A percentile compares a stretch with the other conserved stretches of the same genome.
Evolutionary conservation across 305 asterid genomes (phyloP).

Genomic region (Galium porrigens): DNA sequence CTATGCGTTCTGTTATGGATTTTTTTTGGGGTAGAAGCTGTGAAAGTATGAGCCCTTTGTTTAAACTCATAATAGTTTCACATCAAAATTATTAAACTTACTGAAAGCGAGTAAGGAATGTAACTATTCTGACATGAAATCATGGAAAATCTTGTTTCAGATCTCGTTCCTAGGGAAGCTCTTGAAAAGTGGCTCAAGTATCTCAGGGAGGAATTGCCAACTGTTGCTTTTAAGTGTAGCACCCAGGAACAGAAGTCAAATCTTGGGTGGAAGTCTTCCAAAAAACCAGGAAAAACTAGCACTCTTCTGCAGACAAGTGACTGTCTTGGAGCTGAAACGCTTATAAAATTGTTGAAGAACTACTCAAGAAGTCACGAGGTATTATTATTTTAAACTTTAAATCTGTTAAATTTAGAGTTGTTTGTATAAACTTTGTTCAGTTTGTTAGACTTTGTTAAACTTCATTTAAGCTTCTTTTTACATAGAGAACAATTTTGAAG

Average conservation of each 20-base stretch:
- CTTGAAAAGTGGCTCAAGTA: conserved; percentile 90
- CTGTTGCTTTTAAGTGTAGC: conserved; percentile 60
- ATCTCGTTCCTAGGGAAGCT: conserved; percentile 89
- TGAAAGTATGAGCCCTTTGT: too few relatives aligned
- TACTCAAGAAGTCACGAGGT: conserved; percentile 85
- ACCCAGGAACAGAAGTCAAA: conserved; percentile 89
- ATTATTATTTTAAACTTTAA: neutral
- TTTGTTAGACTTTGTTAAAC: too few relatives aligned
- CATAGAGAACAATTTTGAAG: neutral
- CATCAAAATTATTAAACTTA: neutral
- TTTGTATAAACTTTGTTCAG: neutral
- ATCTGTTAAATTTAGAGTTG: too few relatives aligned
- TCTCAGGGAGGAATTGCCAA: conserved; percentile 66
- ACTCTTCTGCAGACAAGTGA: conserved; percentile 53
- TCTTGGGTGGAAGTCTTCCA: conserved; percentile 85
- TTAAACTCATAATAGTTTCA: neutral
- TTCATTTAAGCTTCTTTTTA: neutral
- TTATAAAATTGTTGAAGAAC: conserved; percentile 61
- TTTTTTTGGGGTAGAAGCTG: too few relatives aligned
- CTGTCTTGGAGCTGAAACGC: conserved; percentile 64
- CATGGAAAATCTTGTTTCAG: conserved; percentile 22
- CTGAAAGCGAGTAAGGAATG: too few relatives aligned
- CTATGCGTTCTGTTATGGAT: neutral
- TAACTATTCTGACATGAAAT: neutral
- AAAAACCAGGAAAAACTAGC: conserved; percentile 33